Evolutionary conservation across 176 grass and related monocot genomes (phyloP), one percentile per base, ranked within the genome.

Genomic region (maize (Zea mays)): DNA sequence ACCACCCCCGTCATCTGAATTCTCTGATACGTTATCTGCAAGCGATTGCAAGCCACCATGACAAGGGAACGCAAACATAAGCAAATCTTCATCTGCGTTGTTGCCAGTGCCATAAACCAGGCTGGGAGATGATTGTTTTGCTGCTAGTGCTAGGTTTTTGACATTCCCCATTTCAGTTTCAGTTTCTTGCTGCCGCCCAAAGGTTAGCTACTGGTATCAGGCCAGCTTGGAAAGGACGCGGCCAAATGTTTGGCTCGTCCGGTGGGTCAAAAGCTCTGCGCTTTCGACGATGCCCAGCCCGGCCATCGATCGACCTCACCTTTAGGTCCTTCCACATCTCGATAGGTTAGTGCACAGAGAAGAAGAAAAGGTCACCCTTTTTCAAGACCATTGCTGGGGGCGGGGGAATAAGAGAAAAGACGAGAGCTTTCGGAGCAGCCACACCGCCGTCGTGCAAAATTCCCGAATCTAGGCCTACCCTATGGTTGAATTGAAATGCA

Each of bases 1-100:
- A 87, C 82, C 57, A 88, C 88, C 80, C 85, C 82, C 68, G 44
- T n/a, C n/a, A n/a, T n/a, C n/a, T n/a, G n/a, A n/a, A n/a, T n/a
- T n/a, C n/a, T 20, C 82, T 3, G 6, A 77, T 80, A 88, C 77
- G 82, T 87, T 71, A 83, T 86, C 91, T 90, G 85, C 78, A 84
- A 88, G 79, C 81, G 36, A 83, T 88, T 83, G 85, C 73, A 81
- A 88, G 71, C 37, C 37, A 38, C 37, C 37, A n/a, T n/a, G n/a
- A n/a, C n/a, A n/a, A n/a, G n/a, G n/a, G n/a, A n/a, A n/a, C n/a
- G n/a, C n/a, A n/a, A n/a, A n/a, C 47, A 63, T 38, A 5, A 85
- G 78, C 57, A 33, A 72, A 44, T 38, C 27, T 71, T 71, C 43
- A 50, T 52, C 21, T 21, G n/a, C n/a, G n/a, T 84, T 44, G 55